Evolutionary conservation across 1,139 yeast species (phyloP).

Genomic region (Taphrina deformans): DNA sequence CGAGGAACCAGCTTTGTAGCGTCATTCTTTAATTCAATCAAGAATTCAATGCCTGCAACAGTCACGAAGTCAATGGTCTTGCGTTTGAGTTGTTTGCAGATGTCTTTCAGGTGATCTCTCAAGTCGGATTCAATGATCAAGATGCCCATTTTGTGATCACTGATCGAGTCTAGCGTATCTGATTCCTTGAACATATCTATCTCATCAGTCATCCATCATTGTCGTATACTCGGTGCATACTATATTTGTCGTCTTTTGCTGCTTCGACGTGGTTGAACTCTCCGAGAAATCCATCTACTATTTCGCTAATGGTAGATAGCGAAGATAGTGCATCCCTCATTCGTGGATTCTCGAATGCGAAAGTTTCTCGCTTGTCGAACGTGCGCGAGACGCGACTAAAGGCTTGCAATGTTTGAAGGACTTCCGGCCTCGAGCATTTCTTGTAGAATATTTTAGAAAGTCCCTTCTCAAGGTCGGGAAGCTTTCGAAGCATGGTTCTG

Average conservation of each 20-base stretch:
- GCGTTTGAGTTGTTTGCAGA: slow-evolving; percentile 55
- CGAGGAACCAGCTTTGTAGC: slow-evolving; percentile 60
- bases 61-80: slow-evolving; percentile 61
- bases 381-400: slow-evolving; percentile 41
- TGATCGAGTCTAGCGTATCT: slow-evolving; percentile 50
- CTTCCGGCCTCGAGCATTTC: slow-evolving; percentile 62
- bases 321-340: slow-evolving; percentile 39
- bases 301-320: slow-evolving; percentile 40
- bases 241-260: slow-evolving; percentile 52
- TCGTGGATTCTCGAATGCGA: slow-evolving; percentile 43
- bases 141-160: slow-evolving; percentile 41
- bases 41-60: slow-evolving; percentile 63
- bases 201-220: slow-evolving; percentile 33
- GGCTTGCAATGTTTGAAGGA: slow-evolving; percentile 57
- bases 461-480: slow-evolving; percentile 68
- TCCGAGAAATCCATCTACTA: slow-evolving; percentile 48
- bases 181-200: slow-evolving; percentile 37
- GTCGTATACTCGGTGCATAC: slow-evolving; percentile 43
- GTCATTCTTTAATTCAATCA: slow-evolving; percentile 70
- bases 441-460: slow-evolving; percentile 70
- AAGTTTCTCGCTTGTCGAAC: slow-evolving; percentile 38
- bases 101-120: slow-evolving; percentile 53
- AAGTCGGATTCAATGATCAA: slow-evolving; percentile 49
- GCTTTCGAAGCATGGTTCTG: slow-evolving; percentile 50
- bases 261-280: slow-evolving; percentile 63